Evolutionary conservation across 768 basidiomycete species (phyloP).

Genomic region (Chiua virens): DNA sequence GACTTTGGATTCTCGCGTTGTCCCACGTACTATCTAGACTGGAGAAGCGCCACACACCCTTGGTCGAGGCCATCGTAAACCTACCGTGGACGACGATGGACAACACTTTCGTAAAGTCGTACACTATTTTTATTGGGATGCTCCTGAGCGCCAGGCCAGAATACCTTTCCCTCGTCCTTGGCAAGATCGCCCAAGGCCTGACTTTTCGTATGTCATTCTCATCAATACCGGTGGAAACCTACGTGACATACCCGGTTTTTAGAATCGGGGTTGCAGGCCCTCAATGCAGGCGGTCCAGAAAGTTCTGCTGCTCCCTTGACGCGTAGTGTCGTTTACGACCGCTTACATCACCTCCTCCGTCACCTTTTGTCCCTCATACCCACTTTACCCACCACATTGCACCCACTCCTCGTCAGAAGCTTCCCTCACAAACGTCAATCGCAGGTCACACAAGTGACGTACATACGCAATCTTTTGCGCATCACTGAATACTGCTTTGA

Average conservation of each 20-base stretch:
- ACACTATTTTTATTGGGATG: conserved; percentile 87
- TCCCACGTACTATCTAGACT: conserved; percentile 91
- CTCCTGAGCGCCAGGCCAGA: conserved; percentile 90
- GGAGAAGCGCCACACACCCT: conserved; percentile 71
- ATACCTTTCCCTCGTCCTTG: conserved; percentile 82
- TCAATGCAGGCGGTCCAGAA: conserved; percentile 58
- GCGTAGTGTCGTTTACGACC: conserved; percentile 79
- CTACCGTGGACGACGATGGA: conserved; percentile 96
- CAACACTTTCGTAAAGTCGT: conserved; percentile 78
- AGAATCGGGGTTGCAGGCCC: conserved; percentile 74
- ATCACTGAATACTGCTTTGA: conserved; percentile 88
- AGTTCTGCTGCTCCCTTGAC: conserved; percentile 71
- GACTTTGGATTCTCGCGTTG: conserved; percentile 81
- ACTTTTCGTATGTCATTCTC: conserved; percentile 72
- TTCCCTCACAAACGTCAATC: conserved; percentile 95
- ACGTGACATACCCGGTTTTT: conserved; percentile 6
- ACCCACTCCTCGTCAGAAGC: conserved; percentile 77
- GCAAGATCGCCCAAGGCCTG: conserved; percentile 80
- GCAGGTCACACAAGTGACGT: conserved; percentile 77
- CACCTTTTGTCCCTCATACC: conserved; percentile 90
- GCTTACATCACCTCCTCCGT: conserved; percentile 81
- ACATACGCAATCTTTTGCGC: conserved; percentile 85
- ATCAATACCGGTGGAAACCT: background rate
- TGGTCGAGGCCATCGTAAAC: conserved; percentile 84
- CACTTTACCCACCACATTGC: conserved; percentile 83